A percentile compares a stretch with the other conserved stretches of the same genome.
Conservation (phyloP, 2,329 filamentous ascomycete species). For the Cadophora luteo-olivacea region DNA sequence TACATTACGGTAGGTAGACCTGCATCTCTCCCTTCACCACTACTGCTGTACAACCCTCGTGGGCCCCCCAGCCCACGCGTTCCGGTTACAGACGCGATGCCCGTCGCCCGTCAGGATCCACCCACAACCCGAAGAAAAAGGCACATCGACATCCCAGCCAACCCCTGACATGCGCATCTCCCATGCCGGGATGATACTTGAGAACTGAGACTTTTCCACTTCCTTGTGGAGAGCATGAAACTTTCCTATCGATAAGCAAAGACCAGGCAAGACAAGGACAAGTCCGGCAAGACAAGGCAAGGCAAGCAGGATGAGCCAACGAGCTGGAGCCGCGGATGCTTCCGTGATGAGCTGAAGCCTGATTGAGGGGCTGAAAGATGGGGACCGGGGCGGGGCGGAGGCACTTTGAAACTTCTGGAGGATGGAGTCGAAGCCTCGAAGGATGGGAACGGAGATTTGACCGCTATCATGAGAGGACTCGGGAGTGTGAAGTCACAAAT, state of each 20-base stretch:
- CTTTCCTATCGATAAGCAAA: not conserved
- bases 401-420: slow-evolving; percentile 1
- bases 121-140: not conserved
- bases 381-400: no score
- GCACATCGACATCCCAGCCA: not conserved
- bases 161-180: slow-evolving; percentile 8
- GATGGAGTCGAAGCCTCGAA: slow-evolving; percentile 2
- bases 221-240: not conserved
- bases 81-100: not conserved
- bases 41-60: not conserved
- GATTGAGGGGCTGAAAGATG: not conserved
- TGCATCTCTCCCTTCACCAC: not conserved
- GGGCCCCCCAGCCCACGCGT: not conserved
- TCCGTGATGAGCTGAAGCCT: slow-evolving; percentile 2
- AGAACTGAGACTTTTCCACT: not conserved
- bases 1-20: no score
- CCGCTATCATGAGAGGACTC: no score
- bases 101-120: no score
- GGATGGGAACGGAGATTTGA: not conserved
- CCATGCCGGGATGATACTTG: not conserved
- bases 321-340: not conserved
- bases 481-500: no score
- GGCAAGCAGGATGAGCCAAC: not conserved
- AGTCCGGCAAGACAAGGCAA: no score
- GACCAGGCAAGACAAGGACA: no score